A percentile compares a stretch with the other conserved stretches of the same genome.
phyloP scores from a whole-genome alignment of 345 rosid genomes.

The Acer negundo region DNA sequence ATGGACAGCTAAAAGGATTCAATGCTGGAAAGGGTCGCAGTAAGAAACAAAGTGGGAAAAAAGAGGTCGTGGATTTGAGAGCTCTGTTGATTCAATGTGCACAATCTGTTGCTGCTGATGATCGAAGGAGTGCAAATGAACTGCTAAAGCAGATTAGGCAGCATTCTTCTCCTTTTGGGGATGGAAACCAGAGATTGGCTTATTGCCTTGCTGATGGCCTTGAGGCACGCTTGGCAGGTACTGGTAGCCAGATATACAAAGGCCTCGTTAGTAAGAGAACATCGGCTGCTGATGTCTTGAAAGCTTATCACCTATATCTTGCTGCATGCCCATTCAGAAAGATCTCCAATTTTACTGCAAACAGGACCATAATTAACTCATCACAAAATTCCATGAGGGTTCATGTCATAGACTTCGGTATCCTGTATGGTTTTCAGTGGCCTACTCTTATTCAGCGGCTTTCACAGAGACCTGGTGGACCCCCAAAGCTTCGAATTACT shows the following conservation, averaged over 20 bases:
- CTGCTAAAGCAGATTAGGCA: constrained; percentile 76
- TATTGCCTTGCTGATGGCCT: constrained; percentile 82
- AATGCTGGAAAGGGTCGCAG: constrained; percentile 49
- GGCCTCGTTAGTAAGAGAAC: constrained; percentile 60
- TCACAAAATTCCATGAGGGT: constrained; percentile 54
- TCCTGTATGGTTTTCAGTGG: constrained; percentile 94
- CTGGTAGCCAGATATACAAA: constrained; percentile 69
- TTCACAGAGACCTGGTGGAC: constrained; percentile 51
- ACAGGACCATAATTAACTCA: constrained; percentile 48
- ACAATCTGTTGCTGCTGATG: constrained; percentile 82
- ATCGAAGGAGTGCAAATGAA: constrained; percentile 58
- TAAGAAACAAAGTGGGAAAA: constrained; percentile 52
- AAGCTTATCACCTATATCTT: constrained; percentile 74
- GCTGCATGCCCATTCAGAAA: constrained; percentile 85
- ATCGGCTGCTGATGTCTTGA: constrained; percentile 72
- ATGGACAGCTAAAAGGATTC: constrained; percentile 46
- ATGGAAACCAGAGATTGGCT: constrained; percentile 84
- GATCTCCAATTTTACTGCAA: constrained; percentile 59
- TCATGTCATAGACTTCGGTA: constrained; percentile 92
- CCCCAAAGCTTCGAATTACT: constrained; percentile 82
- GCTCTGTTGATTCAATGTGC: constrained; percentile 78
- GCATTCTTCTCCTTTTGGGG: constrained; percentile 84
- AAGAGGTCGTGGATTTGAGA: constrained; percentile 83
- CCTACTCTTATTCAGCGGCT: constrained; percentile 77
- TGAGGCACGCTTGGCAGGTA: constrained; percentile 82